These are phyloP conservation scores for Phylloporus sp. DNA, from an alignment of 1,284 basidiomycete genomes.

Conservation along the genomic window DNA sequence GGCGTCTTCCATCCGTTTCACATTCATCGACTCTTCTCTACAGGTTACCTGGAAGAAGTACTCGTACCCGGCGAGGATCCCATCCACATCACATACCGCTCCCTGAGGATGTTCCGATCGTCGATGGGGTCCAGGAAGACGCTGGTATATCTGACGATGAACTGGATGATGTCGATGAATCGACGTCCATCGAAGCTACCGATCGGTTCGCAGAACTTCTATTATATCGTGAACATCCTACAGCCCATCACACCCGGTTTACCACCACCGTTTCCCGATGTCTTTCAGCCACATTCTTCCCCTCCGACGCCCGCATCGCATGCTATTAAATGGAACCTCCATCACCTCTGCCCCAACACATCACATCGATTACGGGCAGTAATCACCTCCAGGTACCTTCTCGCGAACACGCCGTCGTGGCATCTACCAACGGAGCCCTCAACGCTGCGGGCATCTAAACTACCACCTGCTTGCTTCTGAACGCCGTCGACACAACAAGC, in stretches of 20 bases:
- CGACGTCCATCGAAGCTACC: constrained; percentile 9
- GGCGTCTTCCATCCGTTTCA: constrained; percentile 7
- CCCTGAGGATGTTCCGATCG: background rate
- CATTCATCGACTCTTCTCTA: constrained; percentile 22
- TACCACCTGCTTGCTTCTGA: constrained; percentile 34
- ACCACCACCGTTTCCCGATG: constrained; percentile 50
- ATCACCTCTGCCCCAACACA: constrained; percentile 37
- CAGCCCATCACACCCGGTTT: constrained; percentile 32
- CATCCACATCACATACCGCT: constrained; percentile 57
- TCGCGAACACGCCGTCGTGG: constrained; percentile 63
- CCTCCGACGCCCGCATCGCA: constrained; percentile 38
- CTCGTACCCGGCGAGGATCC: constrained; percentile 57
- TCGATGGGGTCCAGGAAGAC: constrained; percentile 45
- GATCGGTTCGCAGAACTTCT: constrained; percentile 21
- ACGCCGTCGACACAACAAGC: constrained; percentile 60
- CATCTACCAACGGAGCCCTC: constrained; percentile 59
- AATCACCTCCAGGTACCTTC: constrained; percentile 71
- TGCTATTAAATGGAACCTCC: constrained; percentile 36
- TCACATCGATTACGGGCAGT: constrained; percentile 36
- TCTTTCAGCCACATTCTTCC: constrained; percentile 41
- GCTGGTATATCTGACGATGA: constrained; percentile 43
- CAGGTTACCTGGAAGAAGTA: constrained; percentile 67
- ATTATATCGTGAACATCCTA: constrained; percentile 33
- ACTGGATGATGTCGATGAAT: constrained; percentile 25
- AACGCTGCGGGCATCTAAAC: constrained; percentile 23